These are phyloP conservation scores for Galerina marginata DNA, from an alignment of 768 basidiomycete species.

Conservation along the genomic window DNA sequence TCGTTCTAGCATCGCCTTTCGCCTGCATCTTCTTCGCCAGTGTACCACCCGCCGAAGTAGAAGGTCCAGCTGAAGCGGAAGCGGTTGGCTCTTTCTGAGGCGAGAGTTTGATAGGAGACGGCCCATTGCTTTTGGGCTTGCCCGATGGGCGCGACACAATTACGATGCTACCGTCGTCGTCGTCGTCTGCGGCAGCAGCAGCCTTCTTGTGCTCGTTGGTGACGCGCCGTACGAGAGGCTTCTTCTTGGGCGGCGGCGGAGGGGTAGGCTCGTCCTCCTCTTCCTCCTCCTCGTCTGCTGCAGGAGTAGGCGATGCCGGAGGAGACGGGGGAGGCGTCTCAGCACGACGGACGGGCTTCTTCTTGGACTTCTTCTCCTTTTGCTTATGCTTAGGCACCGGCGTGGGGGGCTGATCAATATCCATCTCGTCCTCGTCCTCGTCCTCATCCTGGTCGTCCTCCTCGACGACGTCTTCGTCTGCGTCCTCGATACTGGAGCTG, in stretches of 20 bases:
- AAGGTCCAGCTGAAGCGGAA: neutral
- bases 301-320: neutral
- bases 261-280: neutral
- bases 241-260: neutral
- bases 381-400: neutral
- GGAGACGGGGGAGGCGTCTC: neutral
- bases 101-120: neutral
- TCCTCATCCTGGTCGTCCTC: neutral
- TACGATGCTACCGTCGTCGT: neutral
- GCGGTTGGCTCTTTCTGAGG: neutral
- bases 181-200: slow-evolving; percentile 1
- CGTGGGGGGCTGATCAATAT: neutral
- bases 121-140: neutral
- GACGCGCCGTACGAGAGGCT: neutral
- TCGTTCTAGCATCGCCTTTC: slow-evolving; percentile 32
- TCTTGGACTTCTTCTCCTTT: neutral
- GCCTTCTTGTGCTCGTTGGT: neutral
- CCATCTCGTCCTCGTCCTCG: neutral
- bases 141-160: neutral
- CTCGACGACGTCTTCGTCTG: too few species aligned
- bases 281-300: neutral
- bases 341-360: too few species aligned
- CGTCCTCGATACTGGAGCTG: neutral
- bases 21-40: slow-evolving; percentile 16
- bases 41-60: slow-evolving; percentile 4